Evolutionary conservation across 2,329 filamentous ascomycete genomes (phyloP).

Genomic region (Fusarium sp.): DNA sequence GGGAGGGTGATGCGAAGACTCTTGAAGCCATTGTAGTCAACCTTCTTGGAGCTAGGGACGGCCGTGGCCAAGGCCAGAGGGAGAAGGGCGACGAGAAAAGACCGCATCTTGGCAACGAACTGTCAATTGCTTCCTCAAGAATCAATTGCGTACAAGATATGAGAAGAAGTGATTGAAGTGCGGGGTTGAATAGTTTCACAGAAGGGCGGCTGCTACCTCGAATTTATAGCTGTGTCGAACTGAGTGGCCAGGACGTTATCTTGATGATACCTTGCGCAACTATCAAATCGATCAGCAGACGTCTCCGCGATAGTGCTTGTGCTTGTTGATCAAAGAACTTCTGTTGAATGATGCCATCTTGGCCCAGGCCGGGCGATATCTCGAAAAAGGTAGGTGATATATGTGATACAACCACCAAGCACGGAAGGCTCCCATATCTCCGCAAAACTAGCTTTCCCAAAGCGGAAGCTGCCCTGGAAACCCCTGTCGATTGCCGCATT

Average conservation of each 20-base stretch:
- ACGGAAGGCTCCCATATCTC: constrained; percentile 38
- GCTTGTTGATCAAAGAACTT: constrained; percentile 20
- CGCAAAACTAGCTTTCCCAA: constrained; percentile 26
- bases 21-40: constrained; percentile 41
- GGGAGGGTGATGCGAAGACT: constrained; percentile 35
- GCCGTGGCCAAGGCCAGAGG: constrained; percentile 26
- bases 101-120: constrained; percentile 21
- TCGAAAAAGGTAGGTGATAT: constrained; percentile 40
- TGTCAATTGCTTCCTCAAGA: neutral
- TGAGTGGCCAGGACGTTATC: neutral
- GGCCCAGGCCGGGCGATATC: constrained; percentile 7
- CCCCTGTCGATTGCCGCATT: constrained; percentile 20
- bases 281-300: constrained; percentile 9
- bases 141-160: constrained; percentile 1
- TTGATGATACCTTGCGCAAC: neutral
- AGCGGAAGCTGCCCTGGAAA: constrained; percentile 20
- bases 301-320: neutral
- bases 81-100: constrained; percentile 22
- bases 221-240: constrained; percentile 16
- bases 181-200: neutral
- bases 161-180: constrained; percentile 13
- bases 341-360: constrained; percentile 28
- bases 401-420: constrained; percentile 32
- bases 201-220: neutral
- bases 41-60: constrained; percentile 34